Conservation (phyloP, 257 asterid species). For the Capsicum rhomboideum region DNA sequence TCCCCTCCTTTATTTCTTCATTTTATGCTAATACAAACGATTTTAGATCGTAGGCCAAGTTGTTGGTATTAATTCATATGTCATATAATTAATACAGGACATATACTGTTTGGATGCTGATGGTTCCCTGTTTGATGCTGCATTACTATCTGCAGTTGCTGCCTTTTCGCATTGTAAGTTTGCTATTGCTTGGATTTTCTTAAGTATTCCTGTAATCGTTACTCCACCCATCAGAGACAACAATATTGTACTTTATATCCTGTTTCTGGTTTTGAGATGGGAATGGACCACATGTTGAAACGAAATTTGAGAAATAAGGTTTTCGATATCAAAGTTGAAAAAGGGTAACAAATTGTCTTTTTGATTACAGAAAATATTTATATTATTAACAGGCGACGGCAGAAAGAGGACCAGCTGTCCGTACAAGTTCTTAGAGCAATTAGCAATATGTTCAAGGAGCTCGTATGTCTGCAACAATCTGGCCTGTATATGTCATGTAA, state of each 20-base stretch:
- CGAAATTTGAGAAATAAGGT: not conserved
- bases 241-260: not conserved
- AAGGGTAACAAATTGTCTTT: not conserved
- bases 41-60: not conserved
- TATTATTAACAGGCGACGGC: not conserved
- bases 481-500: not conserved
- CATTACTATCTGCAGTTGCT: slow-evolving; percentile 87
- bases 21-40: not conserved
- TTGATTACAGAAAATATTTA: not conserved
- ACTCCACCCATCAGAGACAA: not conserved
- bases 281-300: not conserved
- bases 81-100: slow-evolving; percentile 42
- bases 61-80: not conserved
- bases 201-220: not conserved
- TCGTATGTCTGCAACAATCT: not conserved
- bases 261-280: not conserved
- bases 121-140: slow-evolving; percentile 93
- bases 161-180: slow-evolving; percentile 83
- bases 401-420: not conserved
- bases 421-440: not conserved
- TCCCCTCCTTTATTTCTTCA: not conserved
- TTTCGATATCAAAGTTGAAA: not conserved
- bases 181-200: not conserved
- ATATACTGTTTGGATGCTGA: slow-evolving; percentile 96
- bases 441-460: not conserved